Conservation (phyloP, 2,329 filamentous ascomycete genomes). For the Kalaharituber pfeilii region DNA sequence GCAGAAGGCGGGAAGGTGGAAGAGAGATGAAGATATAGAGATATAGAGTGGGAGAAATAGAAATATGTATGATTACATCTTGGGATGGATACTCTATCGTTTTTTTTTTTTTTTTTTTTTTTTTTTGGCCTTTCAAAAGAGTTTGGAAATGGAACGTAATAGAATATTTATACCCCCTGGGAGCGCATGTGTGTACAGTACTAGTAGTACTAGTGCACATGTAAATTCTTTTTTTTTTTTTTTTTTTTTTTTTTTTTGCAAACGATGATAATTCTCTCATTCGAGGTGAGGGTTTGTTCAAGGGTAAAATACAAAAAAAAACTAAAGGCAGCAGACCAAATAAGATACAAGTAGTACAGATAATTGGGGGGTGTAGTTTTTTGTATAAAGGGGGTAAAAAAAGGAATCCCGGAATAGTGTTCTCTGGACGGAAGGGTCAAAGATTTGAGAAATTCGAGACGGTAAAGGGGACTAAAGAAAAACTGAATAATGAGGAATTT, state of each 20-base stretch:
- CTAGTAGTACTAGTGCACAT: slow-evolving; percentile 1
- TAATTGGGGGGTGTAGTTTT: not conserved
- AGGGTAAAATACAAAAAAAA: too few relatives aligned
- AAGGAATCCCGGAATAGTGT: not conserved
- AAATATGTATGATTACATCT: too few relatives aligned
- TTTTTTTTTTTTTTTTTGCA: slow-evolving; percentile 1
- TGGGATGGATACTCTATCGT: not conserved
- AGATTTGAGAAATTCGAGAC: too few relatives aligned
- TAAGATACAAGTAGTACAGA: too few relatives aligned
- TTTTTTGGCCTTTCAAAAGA: not conserved
- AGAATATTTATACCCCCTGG: not conserved
- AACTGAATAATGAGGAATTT: not conserved
- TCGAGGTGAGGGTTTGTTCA: too few relatives aligned
- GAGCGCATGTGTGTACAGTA: not conserved
- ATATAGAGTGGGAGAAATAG: too few relatives aligned
- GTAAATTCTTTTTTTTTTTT: slow-evolving; percentile 2
- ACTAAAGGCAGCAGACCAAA: too few relatives aligned
- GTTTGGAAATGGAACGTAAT: not conserved
- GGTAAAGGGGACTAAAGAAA: too few relatives aligned
- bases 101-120: slow-evolving; percentile 7
- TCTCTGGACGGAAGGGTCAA: too few relatives aligned
- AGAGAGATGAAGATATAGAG: too few relatives aligned
- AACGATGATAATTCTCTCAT: not conserved
- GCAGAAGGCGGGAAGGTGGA: too few relatives aligned
- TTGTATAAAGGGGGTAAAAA: not conserved